Conservation (phyloP, 352 stramenopile genomes). For the Pythium phragmitis region DNA sequence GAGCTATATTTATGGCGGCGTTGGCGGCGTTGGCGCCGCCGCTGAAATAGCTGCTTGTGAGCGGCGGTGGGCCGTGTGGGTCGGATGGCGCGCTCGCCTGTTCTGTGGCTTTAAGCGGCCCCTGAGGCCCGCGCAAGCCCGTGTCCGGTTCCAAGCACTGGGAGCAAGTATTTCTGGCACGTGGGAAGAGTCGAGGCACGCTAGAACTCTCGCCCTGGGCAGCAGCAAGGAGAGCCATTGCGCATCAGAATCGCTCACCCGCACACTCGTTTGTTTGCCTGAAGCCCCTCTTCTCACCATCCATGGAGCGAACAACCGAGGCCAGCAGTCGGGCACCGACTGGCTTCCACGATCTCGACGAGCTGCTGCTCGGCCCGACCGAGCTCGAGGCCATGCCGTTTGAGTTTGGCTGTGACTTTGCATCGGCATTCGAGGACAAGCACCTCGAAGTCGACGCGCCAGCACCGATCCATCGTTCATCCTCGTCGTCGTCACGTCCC, state of each 20-base stretch:
- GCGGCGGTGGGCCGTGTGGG: not conserved
- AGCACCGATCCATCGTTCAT: not conserved
- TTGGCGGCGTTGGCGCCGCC: not conserved
- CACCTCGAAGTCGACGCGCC: slow-evolving; percentile 18
- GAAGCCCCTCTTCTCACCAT: not conserved
- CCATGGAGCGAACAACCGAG: slow-evolving; percentile 3
- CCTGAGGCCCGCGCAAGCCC: too few species aligned
- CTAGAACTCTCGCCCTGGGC: not conserved
- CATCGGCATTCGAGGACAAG: slow-evolving; percentile 38
- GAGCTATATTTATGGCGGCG: slow-evolving; percentile 7
- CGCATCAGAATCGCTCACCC: slow-evolving; percentile 24
- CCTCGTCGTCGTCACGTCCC: not conserved
- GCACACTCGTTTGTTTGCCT: slow-evolving; percentile 5
- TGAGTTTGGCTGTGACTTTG: slow-evolving; percentile 44
- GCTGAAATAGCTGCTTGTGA: not conserved
- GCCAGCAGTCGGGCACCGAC: slow-evolving; percentile 2
- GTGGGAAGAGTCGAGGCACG: too few species aligned
- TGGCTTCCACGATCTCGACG: slow-evolving; percentile 34
- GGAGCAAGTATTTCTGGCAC: too few species aligned
- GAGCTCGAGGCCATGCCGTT: slow-evolving; percentile 38
- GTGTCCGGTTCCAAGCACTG: too few species aligned
- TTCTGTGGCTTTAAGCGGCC: too few species aligned
- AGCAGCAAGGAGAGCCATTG: slow-evolving; percentile 11
- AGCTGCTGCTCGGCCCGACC: slow-evolving; percentile 33
- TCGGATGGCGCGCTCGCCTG: too few species aligned